These are phyloP conservation scores for Zelonia costaricensis DNA, from an alignment of 208 protist species.

Conservation along the genomic window DNA sequence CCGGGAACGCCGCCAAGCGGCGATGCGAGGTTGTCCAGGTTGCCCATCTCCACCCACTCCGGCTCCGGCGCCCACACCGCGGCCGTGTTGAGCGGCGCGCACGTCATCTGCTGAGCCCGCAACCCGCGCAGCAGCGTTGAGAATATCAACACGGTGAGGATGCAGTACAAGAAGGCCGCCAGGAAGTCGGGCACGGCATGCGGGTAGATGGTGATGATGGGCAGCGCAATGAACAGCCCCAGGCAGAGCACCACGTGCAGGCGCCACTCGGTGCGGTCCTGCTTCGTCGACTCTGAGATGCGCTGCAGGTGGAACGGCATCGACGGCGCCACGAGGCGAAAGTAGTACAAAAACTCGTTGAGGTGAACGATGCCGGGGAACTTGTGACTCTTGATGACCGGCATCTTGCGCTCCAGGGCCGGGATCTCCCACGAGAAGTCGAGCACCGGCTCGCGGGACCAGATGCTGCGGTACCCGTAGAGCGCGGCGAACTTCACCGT, in stretches of 20 bases:
- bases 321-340: constrained; percentile 40
- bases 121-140: constrained; percentile 39
- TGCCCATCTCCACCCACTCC: constrained; percentile 13
- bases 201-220: constrained; percentile 53
- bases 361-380: constrained; percentile 42
- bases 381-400: constrained; percentile 49
- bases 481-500: constrained; percentile 44
- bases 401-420: constrained; percentile 54
- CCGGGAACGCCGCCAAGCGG: too few species aligned
- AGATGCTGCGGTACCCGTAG: constrained; percentile 43
- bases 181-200: constrained; percentile 40
- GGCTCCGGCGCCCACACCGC: constrained; percentile 29
- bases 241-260: constrained; percentile 41
- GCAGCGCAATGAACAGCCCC: constrained; percentile 28
- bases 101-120: constrained; percentile 41
- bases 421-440: constrained; percentile 67
- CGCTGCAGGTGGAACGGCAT: constrained; percentile 30
- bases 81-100: constrained; percentile 37
- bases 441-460: constrained; percentile 27
- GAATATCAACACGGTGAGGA: constrained; percentile 25
- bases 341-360: constrained; percentile 52
- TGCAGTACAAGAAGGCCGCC: constrained; percentile 34
- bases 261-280: constrained; percentile 46
- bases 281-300: constrained; percentile 24
- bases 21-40: too few species aligned